These are phyloP conservation scores for Melaleuca quinquenervia DNA, from an alignment of 345 rosid genomes.

Conservation along the genomic window DNA sequence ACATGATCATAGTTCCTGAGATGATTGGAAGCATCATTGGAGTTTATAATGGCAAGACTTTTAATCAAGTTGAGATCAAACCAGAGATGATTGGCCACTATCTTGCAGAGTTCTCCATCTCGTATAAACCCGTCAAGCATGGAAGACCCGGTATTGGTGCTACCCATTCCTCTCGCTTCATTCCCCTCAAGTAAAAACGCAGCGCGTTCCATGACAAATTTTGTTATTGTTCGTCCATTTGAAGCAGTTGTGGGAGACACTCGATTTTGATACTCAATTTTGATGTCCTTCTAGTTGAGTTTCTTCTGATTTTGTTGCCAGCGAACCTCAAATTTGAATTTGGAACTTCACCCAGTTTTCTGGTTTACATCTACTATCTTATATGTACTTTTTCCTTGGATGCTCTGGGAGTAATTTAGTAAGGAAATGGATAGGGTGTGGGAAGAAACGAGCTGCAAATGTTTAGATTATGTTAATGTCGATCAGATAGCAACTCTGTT, in stretches of 20 bases:
- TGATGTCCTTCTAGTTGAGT: not conserved
- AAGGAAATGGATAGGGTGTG: not conserved
- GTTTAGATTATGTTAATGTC: not conserved
- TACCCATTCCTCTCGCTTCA: conserved; percentile 9
- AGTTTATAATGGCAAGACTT: conserved; percentile 8
- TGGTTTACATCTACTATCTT: not conserved
- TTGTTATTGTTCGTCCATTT: not conserved
- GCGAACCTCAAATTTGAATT: not conserved
- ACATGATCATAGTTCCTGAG: conserved; percentile 7
- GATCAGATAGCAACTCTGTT: not conserved
- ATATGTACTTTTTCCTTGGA: not conserved
- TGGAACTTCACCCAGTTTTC: not conserved
- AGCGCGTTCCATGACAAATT: not conserved
- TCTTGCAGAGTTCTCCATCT: conserved; percentile 8
- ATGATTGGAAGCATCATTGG: conserved; percentile 12
- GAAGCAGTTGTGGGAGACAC: not conserved
- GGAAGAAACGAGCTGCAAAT: not conserved
- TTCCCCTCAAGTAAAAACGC: conserved; percentile 5
- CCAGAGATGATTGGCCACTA: conserved; percentile 9
- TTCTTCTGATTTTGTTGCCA: not conserved
- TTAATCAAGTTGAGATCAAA: conserved; percentile 8
- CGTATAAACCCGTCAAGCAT: conserved; percentile 9
- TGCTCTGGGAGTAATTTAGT: not conserved
- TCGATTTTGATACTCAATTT: not conserved
- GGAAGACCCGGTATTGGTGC: conserved; percentile 14